Evolutionary conservation across 345 rosid genomes (phyloP).

Genomic region (Toxicodendron radicans): DNA sequence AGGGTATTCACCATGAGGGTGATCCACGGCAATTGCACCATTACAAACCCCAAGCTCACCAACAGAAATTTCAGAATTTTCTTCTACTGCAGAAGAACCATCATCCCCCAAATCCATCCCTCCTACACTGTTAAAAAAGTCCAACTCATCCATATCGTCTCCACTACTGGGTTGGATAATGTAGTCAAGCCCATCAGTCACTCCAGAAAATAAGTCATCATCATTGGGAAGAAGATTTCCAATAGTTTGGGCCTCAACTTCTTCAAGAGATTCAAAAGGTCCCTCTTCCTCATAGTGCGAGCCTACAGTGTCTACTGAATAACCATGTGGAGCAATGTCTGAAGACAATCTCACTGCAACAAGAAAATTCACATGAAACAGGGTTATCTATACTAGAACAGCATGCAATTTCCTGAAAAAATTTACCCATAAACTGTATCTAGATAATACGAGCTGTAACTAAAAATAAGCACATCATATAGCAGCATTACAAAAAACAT

Average conservation of each 20-base stretch:
- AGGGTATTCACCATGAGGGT: constrained; percentile 43
- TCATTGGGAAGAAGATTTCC: constrained; percentile 73
- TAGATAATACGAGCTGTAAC: constrained; percentile 1
- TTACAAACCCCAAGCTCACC: constrained; percentile 26
- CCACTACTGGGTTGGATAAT: constrained; percentile 25
- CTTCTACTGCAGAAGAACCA: constrained; percentile 27
- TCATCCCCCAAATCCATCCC: constrained; percentile 72
- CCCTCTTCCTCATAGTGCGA: constrained; percentile 48
- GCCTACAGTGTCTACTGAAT: constrained; percentile 38
- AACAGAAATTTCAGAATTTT: constrained; percentile 30
- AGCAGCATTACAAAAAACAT: background rate
- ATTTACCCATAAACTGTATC: constrained; percentile 3
- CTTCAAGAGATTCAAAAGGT: constrained; percentile 53
- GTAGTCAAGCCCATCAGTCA: constrained; percentile 42
- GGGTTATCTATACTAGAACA: constrained; percentile 12
- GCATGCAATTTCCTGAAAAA: background rate
- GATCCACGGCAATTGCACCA: constrained; percentile 31
- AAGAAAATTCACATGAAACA: constrained; percentile 18
- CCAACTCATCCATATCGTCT: constrained; percentile 61
- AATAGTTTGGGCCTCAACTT: constrained; percentile 64
- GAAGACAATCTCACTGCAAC: constrained; percentile 52
- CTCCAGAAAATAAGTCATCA: constrained; percentile 64
- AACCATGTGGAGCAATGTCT: constrained; percentile 35
- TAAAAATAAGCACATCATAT: background rate
- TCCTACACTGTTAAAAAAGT: constrained; percentile 63